phyloP scores from a whole-genome alignment of 2,329 filamentous ascomycete genomes.

The Elsinoe arachidis region DNA sequence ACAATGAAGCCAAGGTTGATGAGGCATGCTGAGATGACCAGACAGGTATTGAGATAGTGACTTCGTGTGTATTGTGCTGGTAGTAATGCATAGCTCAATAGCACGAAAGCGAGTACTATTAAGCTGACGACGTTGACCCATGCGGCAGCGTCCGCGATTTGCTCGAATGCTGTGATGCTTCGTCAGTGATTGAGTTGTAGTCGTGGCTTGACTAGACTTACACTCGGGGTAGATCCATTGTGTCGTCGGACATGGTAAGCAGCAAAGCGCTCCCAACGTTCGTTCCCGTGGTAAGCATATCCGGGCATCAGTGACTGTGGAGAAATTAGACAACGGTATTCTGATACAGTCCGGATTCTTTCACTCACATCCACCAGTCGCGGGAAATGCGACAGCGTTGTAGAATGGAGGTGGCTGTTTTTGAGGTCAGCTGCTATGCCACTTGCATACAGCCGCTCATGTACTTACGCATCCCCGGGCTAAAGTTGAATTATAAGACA shows the following conservation, averaged over 20 bases:
- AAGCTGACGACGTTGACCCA: slow-evolving; percentile 74
- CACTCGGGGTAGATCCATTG: slow-evolving; percentile 61
- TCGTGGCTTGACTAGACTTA: slow-evolving; percentile 27
- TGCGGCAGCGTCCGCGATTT: slow-evolving; percentile 59
- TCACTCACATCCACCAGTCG: slow-evolving; percentile 57
- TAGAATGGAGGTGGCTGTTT: slow-evolving; percentile 51
- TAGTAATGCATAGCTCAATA: slow-evolving; percentile 70
- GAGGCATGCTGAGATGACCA: slow-evolving; percentile 64
- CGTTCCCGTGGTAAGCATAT: slow-evolving; percentile 44
- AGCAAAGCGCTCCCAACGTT: slow-evolving; percentile 55
- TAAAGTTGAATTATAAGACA: slow-evolving; percentile 15
- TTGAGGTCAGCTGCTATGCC: slow-evolving; percentile 10
- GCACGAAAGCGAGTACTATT: slow-evolving; percentile 62
- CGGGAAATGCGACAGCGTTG: slow-evolving; percentile 52
- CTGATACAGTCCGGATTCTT: neutral
- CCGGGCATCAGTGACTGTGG: slow-evolving; percentile 46
- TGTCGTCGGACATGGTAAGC: slow-evolving; percentile 80
- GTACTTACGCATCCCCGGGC: slow-evolving; percentile 13
- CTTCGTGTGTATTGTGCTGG: slow-evolving; percentile 83
- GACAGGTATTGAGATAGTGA: slow-evolving; percentile 85
- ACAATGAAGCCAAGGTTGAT: slow-evolving; percentile 93
- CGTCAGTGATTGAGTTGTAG: neutral
- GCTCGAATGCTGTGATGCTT: slow-evolving; percentile 37
- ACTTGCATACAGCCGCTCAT: neutral
- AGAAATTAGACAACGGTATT: slow-evolving; percentile 24